A percentile compares a stretch with the other conserved stretches of the same genome.
phyloP scores from a whole-genome alignment of 2,329 filamentous ascomycete species.

The Penicillium sp. region DNA sequence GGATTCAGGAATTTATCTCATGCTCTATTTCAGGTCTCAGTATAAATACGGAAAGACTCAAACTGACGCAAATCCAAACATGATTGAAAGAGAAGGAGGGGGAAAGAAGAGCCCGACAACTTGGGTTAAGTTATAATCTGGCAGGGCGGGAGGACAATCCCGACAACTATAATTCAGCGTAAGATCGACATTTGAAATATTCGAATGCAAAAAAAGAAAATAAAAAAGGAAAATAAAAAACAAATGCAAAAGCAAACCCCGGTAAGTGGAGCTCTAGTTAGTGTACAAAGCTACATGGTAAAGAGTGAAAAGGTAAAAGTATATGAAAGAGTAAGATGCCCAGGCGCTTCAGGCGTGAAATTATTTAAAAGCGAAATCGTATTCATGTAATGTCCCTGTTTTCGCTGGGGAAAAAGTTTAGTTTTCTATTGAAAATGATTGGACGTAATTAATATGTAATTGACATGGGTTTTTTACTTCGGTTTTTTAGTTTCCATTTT shows the following conservation, averaged over 20 bases:
- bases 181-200: conserved; percentile 22
- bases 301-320: background rate
- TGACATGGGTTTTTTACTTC: background rate
- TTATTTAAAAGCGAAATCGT: background rate
- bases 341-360: conserved; percentile 7
- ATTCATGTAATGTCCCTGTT: background rate
- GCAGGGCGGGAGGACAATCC: conserved; percentile 31
- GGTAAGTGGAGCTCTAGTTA: conserved; percentile 16
- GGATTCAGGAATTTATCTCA: conserved; percentile 7
- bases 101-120: conserved; percentile 31
- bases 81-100: background rate
- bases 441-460: background rate
- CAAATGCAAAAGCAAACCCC: conserved; percentile 10
- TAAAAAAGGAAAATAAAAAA: background rate
- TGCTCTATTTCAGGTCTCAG: conserved; percentile 12
- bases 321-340: background rate
- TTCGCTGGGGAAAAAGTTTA: background rate
- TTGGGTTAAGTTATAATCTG: conserved; percentile 40
- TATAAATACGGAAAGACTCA: conserved; percentile 2
- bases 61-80: conserved; percentile 1
- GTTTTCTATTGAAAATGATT: background rate
- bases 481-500: background rate
- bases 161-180: conserved; percentile 28
- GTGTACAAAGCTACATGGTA: conserved; percentile 18
- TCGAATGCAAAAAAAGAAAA: conserved; percentile 1